Base-by-base conservation (phyloP, 2,329 filamentous ascomycete species). In the Fusarium sp. region DNA sequence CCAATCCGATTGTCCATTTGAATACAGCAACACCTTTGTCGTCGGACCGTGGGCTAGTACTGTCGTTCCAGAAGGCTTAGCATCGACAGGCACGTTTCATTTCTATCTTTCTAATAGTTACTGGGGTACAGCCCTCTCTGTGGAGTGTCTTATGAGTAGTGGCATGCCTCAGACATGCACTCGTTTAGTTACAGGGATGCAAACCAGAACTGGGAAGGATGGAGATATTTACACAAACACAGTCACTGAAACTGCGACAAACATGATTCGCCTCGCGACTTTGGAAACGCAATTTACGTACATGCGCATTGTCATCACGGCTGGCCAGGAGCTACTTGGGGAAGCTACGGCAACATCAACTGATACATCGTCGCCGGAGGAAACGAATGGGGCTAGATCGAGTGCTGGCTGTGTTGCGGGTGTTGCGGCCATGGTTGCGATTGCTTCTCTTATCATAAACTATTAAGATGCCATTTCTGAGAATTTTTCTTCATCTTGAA, bases 11-110 rank as follows among this genome's bases (percentile, higher is more conserved):
- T 57, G 39, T 14, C 39, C 55, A 26, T 34, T 14, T 9, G 42
- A 26, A 18, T 26, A 41, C 22, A 66, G 47, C 36, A 66, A 68
- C n/a, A 66, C 65, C 8, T 26, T 66, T n/a, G 45, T 69, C 4
- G 18, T 69, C 9, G 66, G 66, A 2, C 66, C 66, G 8, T 69
- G 64, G 66, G 66, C 66, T 5, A 62, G 52, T 20, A 51, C 48
- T 6, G 45, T 45, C 8, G 38, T 69, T 17, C 34, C 50, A 24
- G 22, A 48, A 6, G 66, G 64, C 6, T 34, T 20, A 10, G 17
- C 64, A 8, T 50, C 38, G 6, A 69, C 44, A 5, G 64, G 64
- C 3, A 45, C 28, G 1, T 68, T 68, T 42, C 56, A 51, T 13
- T 68, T 34, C 15, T 62, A 55, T 24, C 12, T 55, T 24, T 13